A percentile compares a stretch with the other conserved stretches of the same genome.
Evolutionary conservation across 192 early-diverging fungal genomes (phyloP).

Genomic region (Spizellomyces sp.): DNA sequence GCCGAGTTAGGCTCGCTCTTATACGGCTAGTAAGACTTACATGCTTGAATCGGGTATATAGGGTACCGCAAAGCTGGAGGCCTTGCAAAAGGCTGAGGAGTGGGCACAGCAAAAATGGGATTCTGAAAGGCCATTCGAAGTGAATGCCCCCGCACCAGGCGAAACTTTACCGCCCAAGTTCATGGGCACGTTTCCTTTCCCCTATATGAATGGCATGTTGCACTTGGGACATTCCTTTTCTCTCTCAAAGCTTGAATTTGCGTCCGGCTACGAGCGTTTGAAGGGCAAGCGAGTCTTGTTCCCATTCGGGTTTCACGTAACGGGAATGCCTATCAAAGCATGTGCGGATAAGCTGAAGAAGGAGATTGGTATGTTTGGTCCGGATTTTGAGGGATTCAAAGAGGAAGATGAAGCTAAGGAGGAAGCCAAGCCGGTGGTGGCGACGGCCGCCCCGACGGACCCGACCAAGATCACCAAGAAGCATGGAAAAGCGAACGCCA

Average conservation of each 20-base stretch:
- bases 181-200: constrained; percentile 94
- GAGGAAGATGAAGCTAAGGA: constrained; percentile 23
- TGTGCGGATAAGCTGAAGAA: constrained; percentile 84
- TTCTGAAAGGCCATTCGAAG: constrained; percentile 74
- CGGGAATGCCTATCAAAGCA: constrained; percentile 99
- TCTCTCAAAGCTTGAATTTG: constrained; percentile 93
- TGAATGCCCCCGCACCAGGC: constrained; percentile 73
- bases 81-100: constrained; percentile 16
- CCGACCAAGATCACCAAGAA: constrained; percentile 68
- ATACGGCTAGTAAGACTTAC: background rate
- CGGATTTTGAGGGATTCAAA: constrained; percentile 61
- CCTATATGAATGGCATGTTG: constrained; percentile 83
- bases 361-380: constrained; percentile 83
- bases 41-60: constrained; percentile 1
- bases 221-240: constrained; percentile 98
- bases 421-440: background rate
- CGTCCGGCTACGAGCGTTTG: constrained; percentile 90
- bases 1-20: background rate
- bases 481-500: constrained; percentile 87
- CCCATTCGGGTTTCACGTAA: constrained; percentile 97
- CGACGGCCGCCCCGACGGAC: constrained; percentile 43
- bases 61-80: constrained; percentile 28
- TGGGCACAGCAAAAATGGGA: constrained; percentile 79
- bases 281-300: constrained; percentile 91
- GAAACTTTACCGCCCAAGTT: constrained; percentile 80